phyloP scores from a whole-genome alignment of 2,329 filamentous ascomycete genomes.

The Samsoniella hepiali region DNA sequence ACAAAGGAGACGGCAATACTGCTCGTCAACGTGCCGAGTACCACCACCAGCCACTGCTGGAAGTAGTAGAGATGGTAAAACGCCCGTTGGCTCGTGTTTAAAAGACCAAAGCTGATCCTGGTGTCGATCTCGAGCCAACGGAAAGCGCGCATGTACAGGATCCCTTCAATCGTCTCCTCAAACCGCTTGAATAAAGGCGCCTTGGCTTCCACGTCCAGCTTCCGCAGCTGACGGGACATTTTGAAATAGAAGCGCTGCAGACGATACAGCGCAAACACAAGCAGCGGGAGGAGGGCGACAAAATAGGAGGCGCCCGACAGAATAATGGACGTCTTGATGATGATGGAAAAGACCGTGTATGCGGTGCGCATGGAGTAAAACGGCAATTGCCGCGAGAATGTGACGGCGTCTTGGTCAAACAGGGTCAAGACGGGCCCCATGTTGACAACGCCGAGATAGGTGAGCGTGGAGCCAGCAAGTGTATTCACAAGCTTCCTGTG shows the following conservation, averaged over 20 bases:
- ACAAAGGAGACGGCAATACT: slow-evolving; percentile 45
- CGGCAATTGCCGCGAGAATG: background rate
- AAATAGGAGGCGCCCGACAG: slow-evolving; percentile 8
- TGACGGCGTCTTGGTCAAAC: slow-evolving; percentile 9
- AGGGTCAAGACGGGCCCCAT: slow-evolving; percentile 4
- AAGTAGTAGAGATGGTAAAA: slow-evolving; percentile 45
- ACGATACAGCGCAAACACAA: slow-evolving; percentile 23
- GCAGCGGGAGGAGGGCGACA: slow-evolving; percentile 41
- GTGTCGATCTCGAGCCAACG: slow-evolving; percentile 27
- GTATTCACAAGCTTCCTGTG: slow-evolving; percentile 4
- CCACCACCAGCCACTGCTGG: slow-evolving; percentile 48
- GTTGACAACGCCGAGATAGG: slow-evolving; percentile 5
- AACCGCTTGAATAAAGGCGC: slow-evolving; percentile 30
- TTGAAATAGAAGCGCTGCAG: slow-evolving; percentile 32
- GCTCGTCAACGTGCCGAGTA: slow-evolving; percentile 44
- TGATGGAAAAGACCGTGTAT: background rate
- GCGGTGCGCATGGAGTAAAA: slow-evolving; percentile 6
- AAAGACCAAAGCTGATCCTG: slow-evolving; percentile 22
- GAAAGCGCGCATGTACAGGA: slow-evolving; percentile 35
- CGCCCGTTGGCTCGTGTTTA: slow-evolving; percentile 34
- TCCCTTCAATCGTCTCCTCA: slow-evolving; percentile 26
- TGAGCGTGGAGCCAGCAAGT: slow-evolving; percentile 4
- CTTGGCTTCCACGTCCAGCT: slow-evolving; percentile 31
- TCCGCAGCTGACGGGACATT: slow-evolving; percentile 31
- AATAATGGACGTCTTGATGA: slow-evolving; percentile 8